phyloP scores from a whole-genome alignment of 768 basidiomycete species.

The Psilocybe tampanensis region DNA sequence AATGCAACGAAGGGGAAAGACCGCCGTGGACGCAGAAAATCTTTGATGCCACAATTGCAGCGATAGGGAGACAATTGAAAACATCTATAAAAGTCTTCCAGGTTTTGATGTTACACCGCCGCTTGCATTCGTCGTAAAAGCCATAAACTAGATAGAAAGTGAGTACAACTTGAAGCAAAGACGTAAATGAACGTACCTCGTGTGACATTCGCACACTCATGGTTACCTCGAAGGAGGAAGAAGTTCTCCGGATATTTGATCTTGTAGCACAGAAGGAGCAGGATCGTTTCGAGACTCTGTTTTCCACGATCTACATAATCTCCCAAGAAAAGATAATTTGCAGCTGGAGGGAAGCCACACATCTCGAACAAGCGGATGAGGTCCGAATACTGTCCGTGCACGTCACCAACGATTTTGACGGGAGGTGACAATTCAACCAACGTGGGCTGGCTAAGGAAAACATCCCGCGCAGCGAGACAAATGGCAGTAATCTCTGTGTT shows the following conservation, averaged over 20 bases:
- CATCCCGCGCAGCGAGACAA: slow-evolving; percentile 93
- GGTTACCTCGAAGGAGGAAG: slow-evolving; percentile 96
- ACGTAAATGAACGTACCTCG: slow-evolving; percentile 64
- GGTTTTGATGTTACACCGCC: slow-evolving; percentile 98
- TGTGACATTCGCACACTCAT: slow-evolving; percentile 99
- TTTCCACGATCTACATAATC: slow-evolving; percentile 99
- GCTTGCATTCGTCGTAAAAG: slow-evolving; percentile 99
- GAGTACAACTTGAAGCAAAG: slow-evolving; percentile 14
- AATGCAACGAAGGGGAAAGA: slow-evolving; percentile 86
- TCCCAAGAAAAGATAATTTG: slow-evolving; percentile 98
- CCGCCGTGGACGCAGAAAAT: slow-evolving; percentile 99
- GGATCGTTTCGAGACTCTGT: slow-evolving; percentile 97
- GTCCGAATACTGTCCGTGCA: slow-evolving; percentile 98
- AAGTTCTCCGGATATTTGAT: slow-evolving; percentile 99
- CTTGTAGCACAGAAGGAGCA: slow-evolving; percentile 97
- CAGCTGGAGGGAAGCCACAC: slow-evolving; percentile 97
- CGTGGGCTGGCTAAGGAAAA: slow-evolving; percentile 95
- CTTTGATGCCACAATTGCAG: slow-evolving; percentile 97
- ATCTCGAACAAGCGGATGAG: slow-evolving; percentile 98
- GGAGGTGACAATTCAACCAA: slow-evolving; percentile 96
- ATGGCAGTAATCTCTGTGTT: slow-evolving; percentile 94
- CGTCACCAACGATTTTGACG: slow-evolving; percentile 99
- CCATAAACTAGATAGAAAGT: slow-evolving; percentile 76
- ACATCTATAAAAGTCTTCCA: slow-evolving; percentile 99
- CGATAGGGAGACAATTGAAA: slow-evolving; percentile 98